These are phyloP conservation scores for Aspergillus calidoustus DNA, from an alignment of 2,329 filamentous ascomycete genomes.

Conservation along the genomic window DNA sequence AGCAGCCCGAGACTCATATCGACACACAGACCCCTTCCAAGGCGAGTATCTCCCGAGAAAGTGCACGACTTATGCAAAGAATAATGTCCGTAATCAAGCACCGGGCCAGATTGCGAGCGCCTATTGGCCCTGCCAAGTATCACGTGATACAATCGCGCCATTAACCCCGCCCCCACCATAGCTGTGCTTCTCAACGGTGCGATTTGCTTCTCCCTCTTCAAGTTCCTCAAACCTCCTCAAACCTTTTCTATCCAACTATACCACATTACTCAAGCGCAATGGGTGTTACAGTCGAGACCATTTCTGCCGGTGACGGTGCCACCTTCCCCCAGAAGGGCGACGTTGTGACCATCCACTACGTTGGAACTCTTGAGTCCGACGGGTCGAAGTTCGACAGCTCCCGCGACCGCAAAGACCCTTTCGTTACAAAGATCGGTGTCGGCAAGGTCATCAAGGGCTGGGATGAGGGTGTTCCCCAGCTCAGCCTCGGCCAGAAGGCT, in stretches of 20 bases:
- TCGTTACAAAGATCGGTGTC: constrained; percentile 77
- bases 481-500: constrained; percentile 91
- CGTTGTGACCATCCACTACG: constrained; percentile 86
- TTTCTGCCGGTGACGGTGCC: constrained; percentile 64
- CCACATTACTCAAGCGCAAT: constrained; percentile 49
- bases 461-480: constrained; percentile 83
- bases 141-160: constrained; percentile 8
- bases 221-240: constrained; percentile 1
- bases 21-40: not conserved
- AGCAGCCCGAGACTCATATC: not conserved
- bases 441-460: constrained; percentile 85
- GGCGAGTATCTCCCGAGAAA: too few species aligned
- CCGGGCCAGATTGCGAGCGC: not conserved
- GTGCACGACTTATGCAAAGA: too few species aligned
- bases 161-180: constrained; percentile 12
- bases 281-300: constrained; percentile 72
- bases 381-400: constrained; percentile 83
- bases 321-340: constrained; percentile 68
- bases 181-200: not conserved
- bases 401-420: constrained; percentile 67
- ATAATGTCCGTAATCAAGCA: not conserved
- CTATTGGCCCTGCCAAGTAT: not conserved
- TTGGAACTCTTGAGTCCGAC: constrained; percentile 69
- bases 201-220: constrained; percentile 5
- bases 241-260: not conserved